Percentiles rank a stretch among this genome's conserved stretches.
Conservation (phyloP, 129 eudicot genomes). For the Artemisia argyi region DNA sequence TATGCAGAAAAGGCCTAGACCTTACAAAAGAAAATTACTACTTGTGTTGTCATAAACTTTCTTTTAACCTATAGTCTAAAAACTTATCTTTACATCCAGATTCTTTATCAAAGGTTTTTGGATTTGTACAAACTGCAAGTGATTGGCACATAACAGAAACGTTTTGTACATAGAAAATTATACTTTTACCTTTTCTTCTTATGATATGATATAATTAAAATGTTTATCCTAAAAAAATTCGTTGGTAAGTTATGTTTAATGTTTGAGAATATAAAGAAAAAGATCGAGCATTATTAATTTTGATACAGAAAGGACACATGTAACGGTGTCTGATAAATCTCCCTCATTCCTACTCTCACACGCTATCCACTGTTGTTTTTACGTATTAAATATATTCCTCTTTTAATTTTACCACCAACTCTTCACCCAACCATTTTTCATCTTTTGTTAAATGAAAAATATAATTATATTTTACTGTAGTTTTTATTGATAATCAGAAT, state of each 20-base stretch:
- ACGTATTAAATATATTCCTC: neutral
- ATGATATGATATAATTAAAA: no score
- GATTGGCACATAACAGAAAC: neutral
- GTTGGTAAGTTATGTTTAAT: no score
- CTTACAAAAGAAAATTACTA: neutral
- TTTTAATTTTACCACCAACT: conserved; percentile 31
- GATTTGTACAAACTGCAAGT: no score
- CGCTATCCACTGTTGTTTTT: conserved; percentile 33
- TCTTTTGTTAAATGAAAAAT: neutral
- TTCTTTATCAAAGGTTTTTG: no score
- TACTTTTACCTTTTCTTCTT: no score
- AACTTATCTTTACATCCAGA: no score
- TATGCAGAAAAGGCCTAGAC: conserved; percentile 11
- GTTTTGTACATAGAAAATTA: neutral
- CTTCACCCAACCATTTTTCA: conserved; percentile 8
- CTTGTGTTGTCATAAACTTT: neutral
- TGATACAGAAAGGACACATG: conserved; percentile 16
- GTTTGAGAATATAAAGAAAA: neutral
- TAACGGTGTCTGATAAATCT: conserved; percentile 35
- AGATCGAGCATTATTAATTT: neutral
- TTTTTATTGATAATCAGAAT: neutral
- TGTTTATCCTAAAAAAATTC: no score
- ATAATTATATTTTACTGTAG: neutral
- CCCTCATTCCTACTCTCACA: conserved; percentile 26
- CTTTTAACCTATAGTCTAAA: neutral